Evolutionary conservation across 768 basidiomycete species (phyloP), one percentile per base, ranked within the genome.

Genomic region (Amanita rubescens): DNA sequence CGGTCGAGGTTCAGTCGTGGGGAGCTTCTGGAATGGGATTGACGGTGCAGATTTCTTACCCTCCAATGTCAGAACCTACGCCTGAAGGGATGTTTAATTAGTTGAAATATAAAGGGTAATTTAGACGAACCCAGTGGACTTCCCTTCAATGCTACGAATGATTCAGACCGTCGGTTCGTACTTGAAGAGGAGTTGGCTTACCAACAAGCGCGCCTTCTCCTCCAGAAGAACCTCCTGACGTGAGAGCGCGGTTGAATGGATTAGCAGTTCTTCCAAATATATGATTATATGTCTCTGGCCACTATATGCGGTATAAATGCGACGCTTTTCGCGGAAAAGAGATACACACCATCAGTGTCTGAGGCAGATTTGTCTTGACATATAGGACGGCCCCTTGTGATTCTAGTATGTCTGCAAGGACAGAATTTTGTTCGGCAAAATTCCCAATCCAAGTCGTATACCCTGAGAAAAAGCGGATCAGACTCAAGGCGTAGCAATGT

Each of bases 141-240:
- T 25, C 76, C 76, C 54, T 64, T 71, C n/a, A 77, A 57, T 10
- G 74, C 76, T 75, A n/a, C 14, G 38, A 14, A 22, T 32, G 12
- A 3, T 35, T 34, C 11, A 24, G 17, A 25, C n/a, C 34, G 17
- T 14, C 12, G n/a, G 7, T 19, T 24, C 9, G 22, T n/a, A 22
- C 22, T 25, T 22, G 53, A 20, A 17, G 34, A 27, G 22, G 25
- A 17, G 3, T 22, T n/a, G 20, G 22, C 64, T 74, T 59, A 62
- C 81, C 83, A 41, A 92, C 60, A 6, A 94, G 74, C 1, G 90
- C 87, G 38, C 86, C 87, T 69, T 94, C 92, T 32, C 91, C 92
- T 5, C 92, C 92, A 3, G 85, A 88, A 0, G 89, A 92, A 1
- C 92, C 92, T 10, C 91, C 90, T 4, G 73, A 69, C 4, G 86